Evolutionary conservation across 2,329 filamentous ascomycete species (phyloP), one percentile per base, ranked within the genome.

Genomic region (Colletotrichum theobromicola): DNA sequence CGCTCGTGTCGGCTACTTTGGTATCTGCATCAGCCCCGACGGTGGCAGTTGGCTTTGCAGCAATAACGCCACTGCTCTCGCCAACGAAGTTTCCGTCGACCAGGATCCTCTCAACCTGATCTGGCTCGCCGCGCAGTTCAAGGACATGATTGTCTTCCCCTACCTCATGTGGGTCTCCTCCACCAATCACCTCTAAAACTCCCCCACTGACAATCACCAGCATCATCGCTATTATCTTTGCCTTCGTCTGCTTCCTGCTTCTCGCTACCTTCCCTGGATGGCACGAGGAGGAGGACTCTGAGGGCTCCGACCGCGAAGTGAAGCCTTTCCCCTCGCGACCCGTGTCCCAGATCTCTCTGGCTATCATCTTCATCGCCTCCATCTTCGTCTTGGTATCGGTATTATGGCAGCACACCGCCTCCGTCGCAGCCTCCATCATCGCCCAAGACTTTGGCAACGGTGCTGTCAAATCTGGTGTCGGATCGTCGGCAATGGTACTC

Each of bases 101-200:
- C 94, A 98, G 84, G 97, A 99, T 86, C 97, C 97, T 50, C 88
- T 99, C 81, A 99, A 99, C 84, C 87, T 99, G 80, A 96, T 99
- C 80, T 99, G 96, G 97, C 91, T 99, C 70, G 96, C 97, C 28
- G 93, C 94, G 79, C 98, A 98, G 78, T 99, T 99, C 87, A 98
- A 98, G 85, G 95, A 98, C 84, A 96, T 96, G 86, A 97, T 99
- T 83, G 96, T 99, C 58, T 99, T 99, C 83, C 97, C 97, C 12
- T 99, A 98, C 82, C 87, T 99, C 24, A 93, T 99, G 94, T 97
- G 84, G 88, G 94, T 88, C 21, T 18, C 16, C 21, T 15, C 10
- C 26, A 58, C n/a, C 28, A 15, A 8, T 4, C 66, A 7, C 53
- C 7, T 32, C 32, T 15, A 28, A 18, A 30, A 30, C 13, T 58